These are phyloP conservation scores for Amylocystis lapponica DNA, from an alignment of 768 basidiomycete genomes.

Conservation along the genomic window DNA sequence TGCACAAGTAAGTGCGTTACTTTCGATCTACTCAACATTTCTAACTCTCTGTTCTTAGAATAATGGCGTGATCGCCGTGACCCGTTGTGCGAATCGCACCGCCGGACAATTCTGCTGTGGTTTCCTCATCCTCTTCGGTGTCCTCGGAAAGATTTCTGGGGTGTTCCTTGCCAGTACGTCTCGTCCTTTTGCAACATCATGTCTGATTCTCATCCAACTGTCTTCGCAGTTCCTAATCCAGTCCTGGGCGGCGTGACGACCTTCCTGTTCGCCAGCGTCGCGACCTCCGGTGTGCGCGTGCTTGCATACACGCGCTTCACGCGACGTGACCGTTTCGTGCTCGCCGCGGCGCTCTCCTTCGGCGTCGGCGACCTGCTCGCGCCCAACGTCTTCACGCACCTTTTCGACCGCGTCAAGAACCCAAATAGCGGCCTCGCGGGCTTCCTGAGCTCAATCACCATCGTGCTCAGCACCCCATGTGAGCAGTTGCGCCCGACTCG, in stretches of 20 bases:
- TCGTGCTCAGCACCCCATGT: slow-evolving; percentile 80
- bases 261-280: slow-evolving; percentile 77
- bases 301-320: slow-evolving; percentile 54
- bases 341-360: slow-evolving; percentile 63
- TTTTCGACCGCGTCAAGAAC: slow-evolving; percentile 58
- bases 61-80: slow-evolving; percentile 79
- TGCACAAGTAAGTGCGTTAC: slow-evolving; percentile 41
- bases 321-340: slow-evolving; percentile 57
- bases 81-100: slow-evolving; percentile 74
- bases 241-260: slow-evolving; percentile 85
- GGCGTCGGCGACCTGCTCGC: slow-evolving; percentile 70
- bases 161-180: slow-evolving; percentile 69
- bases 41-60: slow-evolving; percentile 41
- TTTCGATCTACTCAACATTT: too few species aligned
- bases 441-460: slow-evolving; percentile 72
- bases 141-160: slow-evolving; percentile 78
- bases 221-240: slow-evolving; percentile 60
- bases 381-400: slow-evolving; percentile 55
- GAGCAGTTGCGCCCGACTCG: background rate
- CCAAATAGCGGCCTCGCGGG: slow-evolving; percentile 55
- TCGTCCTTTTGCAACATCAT: background rate
- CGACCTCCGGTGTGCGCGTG: slow-evolving; percentile 65
- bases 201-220: background rate
- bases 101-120: slow-evolving; percentile 77
- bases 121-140: slow-evolving; percentile 76